Evolutionary conservation across 1,139 yeast genomes (phyloP), one percentile per base, ranked within the genome.

Genomic region (Debaryomyces coudertii): DNA sequence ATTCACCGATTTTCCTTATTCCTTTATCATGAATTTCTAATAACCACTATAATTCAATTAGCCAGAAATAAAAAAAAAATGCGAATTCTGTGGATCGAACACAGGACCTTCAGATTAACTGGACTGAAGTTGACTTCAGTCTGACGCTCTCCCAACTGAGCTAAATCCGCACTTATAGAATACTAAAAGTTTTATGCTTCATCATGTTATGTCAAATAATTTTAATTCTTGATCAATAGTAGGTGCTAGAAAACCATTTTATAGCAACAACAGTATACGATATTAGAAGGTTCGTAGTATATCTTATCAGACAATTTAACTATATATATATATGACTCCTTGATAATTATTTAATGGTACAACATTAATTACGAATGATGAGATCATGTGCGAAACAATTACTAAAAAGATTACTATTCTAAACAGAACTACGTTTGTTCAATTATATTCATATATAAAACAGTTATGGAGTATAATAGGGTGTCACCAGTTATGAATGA

Each of bases 141-240:
- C 89, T 82, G 86, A 80, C 89, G 89, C 89, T 83, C 88, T 83
- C 88, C 89, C 88, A 79, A 80, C 87, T 83, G 89, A 83, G 89
- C 88, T 82, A 82, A 82, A 73, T 69, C 84, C 83, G 85, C 84
- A 20, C 12, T 29, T 5, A 7, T 29, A 12, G 8, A 14, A 7
- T 29, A 6, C 14, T 7, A 2, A 20, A 20, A 5, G 22, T n/a
- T n/a, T n/a, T n/a, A n/a, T n/a, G n/a, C n/a, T n/a, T n/a, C 28
- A 7, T 25, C 9, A 7, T 25, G 11, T 25, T n/a, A n/a, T n/a
- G n/a, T n/a, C n/a, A n/a, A n/a, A n/a, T n/a, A n/a, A n/a, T n/a
- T n/a, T n/a, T n/a, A n/a, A n/a, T n/a, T n/a, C n/a, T n/a, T n/a
- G n/a, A n/a, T n/a, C n/a, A n/a, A n/a, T n/a, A 31, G 14, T 4